Base-by-base conservation (phyloP, 257 asterid genomes). In the Penstemon newberryi region DNA sequence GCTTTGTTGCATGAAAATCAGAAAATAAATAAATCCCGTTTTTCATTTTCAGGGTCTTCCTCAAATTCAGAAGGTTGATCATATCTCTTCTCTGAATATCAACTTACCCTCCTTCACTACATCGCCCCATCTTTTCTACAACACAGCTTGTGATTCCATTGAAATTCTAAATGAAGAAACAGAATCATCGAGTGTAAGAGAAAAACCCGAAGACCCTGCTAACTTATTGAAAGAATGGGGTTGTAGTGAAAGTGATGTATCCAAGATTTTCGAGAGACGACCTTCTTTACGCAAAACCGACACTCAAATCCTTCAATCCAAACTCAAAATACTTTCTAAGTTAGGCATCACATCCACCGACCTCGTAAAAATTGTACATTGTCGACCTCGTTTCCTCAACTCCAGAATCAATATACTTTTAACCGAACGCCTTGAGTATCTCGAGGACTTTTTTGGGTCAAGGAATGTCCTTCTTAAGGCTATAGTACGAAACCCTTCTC, bases 331-430 rank as follows among this genome's bases (percentile, higher is more conserved):
- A 65, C 85, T 90, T 38, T 76, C 83, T 62, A 74, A 71, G 7
- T 65, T 87, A 68, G 96, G 92, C 59, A 62, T 89, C 66, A 64
- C 75, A 45, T 76, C 96, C 9, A 44, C 72, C 25, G 89, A 81
- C 73, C 93, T 89, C 1, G 82, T 79, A 6, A 87, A 75, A 73
- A 86, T 90, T 46, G 49, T 90, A 8, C 70, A 87, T 40, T 84
- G 93, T 47, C 95, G 93, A 40, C 96, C 95, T 8, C 89, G 91
- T 11, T 82, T 90, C 65, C 91, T 90, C 70, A 74, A 69, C 81
- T 75, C 79, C 73, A 80, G 78, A 38, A 78, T 84, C 76, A 82
- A 82, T 64, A 53, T 59, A 11, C 51, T 60, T 46, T 77, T 84
- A 47, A 71, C 77, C 41, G 93, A 87, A 55, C 88, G 95, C 63